Evolutionary conservation across 78 protist species (phyloP).

Genomic region (Emiliania huxleyi): DNA sequence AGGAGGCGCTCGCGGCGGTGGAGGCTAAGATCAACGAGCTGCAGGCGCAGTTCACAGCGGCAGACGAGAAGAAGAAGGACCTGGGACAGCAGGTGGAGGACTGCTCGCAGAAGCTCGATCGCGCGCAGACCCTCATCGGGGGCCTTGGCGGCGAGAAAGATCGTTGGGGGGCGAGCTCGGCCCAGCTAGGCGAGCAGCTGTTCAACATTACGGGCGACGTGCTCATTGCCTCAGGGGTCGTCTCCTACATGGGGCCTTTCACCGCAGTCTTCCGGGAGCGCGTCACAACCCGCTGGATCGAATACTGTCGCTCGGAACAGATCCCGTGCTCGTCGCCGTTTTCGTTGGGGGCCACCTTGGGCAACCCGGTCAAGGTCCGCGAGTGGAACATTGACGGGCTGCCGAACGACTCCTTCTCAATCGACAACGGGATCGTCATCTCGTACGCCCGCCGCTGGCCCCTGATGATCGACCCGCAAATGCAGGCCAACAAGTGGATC

Average conservation of each 20-base stretch:
- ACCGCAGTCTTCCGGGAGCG: conserved; percentile 13
- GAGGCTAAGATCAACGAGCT: not conserved
- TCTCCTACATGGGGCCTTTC: conserved; percentile 54
- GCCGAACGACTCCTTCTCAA: conserved; percentile 79
- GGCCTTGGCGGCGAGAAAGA: conserved; percentile 56
- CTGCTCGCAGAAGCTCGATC: conserved; percentile 45
- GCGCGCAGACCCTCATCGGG: conserved; percentile 60
- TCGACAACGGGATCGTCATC: conserved; percentile 81
- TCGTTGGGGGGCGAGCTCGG: conserved; percentile 62
- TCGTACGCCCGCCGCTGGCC: conserved; percentile 75
- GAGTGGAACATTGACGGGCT: conserved; percentile 75
- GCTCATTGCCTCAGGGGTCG: conserved; percentile 12
- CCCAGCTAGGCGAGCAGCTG: not conserved
- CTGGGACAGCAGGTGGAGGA: conserved; percentile 49
- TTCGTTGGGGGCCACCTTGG: conserved; percentile 16
- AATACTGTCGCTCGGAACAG: not conserved
- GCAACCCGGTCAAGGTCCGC: conserved; percentile 70
- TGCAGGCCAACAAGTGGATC: conserved; percentile 78
- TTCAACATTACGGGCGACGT: conserved; percentile 11
- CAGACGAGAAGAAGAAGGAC: not conserved
- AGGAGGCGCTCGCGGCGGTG: conserved; percentile 24
- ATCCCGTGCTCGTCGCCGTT: conserved; percentile 8
- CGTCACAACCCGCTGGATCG: not conserved
- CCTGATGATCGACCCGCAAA: conserved; percentile 74
- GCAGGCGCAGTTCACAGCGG: conserved; percentile 2